A percentile compares a stretch with the other conserved stretches of the same genome.
These are phyloP conservation scores for Chiua virens DNA, from an alignment of 768 basidiomycete genomes.

Conservation along the genomic window DNA sequence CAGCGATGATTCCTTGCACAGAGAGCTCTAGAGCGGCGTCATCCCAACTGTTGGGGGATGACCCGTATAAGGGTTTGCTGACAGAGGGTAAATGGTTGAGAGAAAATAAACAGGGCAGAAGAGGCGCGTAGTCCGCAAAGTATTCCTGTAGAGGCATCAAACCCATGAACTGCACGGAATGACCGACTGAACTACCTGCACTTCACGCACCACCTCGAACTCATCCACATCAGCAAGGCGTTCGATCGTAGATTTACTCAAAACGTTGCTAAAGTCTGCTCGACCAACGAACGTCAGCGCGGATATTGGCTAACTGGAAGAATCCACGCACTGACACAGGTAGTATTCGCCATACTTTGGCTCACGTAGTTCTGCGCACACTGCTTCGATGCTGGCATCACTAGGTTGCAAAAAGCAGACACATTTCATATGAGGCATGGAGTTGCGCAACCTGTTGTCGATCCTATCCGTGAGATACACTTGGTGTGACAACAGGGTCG, in stretches of 20 bases:
- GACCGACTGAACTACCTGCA: slow-evolving; percentile 64
- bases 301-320: slow-evolving; percentile 22
- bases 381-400: slow-evolving; percentile 77
- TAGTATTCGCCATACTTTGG: slow-evolving; percentile 99
- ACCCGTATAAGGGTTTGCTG: slow-evolving; percentile 67
- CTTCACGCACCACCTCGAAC: slow-evolving; percentile 94
- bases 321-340: slow-evolving; percentile 92
- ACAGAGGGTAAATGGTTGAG: slow-evolving; percentile 71
- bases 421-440: slow-evolving; percentile 97
- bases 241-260: slow-evolving; percentile 90
- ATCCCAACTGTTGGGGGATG: slow-evolving; percentile 74
- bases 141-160: slow-evolving; percentile 66
- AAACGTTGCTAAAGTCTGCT: slow-evolving; percentile 91
- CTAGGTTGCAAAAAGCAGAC: slow-evolving; percentile 88
- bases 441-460: slow-evolving; percentile 88
- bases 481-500: slow-evolving; percentile 89
- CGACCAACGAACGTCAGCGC: slow-evolving; percentile 15
- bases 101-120: slow-evolving; percentile 85
- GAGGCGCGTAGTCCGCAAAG: slow-evolving; percentile 93
- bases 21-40: slow-evolving; percentile 70
- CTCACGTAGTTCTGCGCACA: slow-evolving; percentile 81
- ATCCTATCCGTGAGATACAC: slow-evolving; percentile 98
- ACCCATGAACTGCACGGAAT: not conserved
- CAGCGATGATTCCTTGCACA: slow-evolving; percentile 78
- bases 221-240: slow-evolving; percentile 92